Conservation (phyloP, 1,284 basidiomycete genomes). For the Cutaneotrichosporon mucoides region DNA sequence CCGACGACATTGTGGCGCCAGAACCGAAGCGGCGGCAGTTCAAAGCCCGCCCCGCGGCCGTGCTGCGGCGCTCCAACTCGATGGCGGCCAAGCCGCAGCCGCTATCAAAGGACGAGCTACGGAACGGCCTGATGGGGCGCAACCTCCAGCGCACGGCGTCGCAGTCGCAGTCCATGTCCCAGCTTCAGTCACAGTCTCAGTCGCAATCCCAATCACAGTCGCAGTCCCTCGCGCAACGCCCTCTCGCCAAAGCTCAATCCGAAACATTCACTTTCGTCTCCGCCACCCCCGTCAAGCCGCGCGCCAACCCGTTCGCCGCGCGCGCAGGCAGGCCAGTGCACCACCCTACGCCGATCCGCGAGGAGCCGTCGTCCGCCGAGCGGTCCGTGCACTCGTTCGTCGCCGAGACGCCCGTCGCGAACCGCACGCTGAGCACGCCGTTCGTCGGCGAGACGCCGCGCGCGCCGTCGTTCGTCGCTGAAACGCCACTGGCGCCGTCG, state of each 20-base stretch:
- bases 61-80: background rate
- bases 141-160: background rate
- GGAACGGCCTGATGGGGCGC: background rate
- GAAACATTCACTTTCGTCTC: slow-evolving; percentile 39
- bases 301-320: slow-evolving; percentile 16
- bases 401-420: slow-evolving; percentile 28
- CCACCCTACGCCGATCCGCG: slow-evolving; percentile 39
- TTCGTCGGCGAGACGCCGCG: slow-evolving; percentile 11
- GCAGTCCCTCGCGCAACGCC: background rate
- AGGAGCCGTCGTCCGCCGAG: slow-evolving; percentile 27
- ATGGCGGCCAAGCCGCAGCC: background rate
- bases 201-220: slow-evolving; percentile 3
- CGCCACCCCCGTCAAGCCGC: slow-evolving; percentile 40
- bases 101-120: background rate
- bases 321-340: background rate
- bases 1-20: background rate
- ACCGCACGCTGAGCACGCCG: background rate
- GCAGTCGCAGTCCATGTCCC: background rate
- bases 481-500: slow-evolving; percentile 12
- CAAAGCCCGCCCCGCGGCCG: background rate
- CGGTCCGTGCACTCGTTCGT: slow-evolving; percentile 12
- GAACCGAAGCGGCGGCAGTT: background rate
- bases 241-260: background rate
- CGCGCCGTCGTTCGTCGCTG: slow-evolving; percentile 9
- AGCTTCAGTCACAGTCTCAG: slow-evolving; percentile 1